Percentiles rank a stretch among this genome's conserved stretches.
These are phyloP conservation scores for Jamesozyma piceae DNA, from an alignment of 805 yeast genomes.

Conservation along the genomic window DNA sequence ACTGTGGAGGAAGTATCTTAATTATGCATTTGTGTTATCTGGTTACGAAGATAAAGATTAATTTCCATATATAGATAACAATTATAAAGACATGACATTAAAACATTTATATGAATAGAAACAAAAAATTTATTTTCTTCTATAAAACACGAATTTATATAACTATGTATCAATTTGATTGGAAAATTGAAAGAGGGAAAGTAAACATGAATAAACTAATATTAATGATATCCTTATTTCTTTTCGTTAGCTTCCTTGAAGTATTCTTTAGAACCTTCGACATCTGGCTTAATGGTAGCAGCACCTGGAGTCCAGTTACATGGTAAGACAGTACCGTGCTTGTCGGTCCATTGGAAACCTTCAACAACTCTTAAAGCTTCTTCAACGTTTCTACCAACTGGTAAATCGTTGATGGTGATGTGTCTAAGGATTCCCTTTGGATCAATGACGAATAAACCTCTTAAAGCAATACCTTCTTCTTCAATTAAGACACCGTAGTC, in stretches of 20 bases:
- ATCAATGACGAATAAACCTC: constrained; percentile 97
- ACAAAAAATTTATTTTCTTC: too few relatives aligned
- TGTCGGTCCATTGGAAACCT: constrained; percentile 99
- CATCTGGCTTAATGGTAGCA: constrained; percentile 81
- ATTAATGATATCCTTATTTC: background rate
- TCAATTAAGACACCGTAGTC: constrained; percentile 96
- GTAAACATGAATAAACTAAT: too few relatives aligned
- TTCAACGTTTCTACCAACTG: constrained; percentile 97
- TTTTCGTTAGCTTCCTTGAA: constrained; percentile 51
- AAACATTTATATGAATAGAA: too few relatives aligned
- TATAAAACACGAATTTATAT: too few relatives aligned
- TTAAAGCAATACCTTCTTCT: constrained; percentile 93
- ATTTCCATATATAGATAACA: background rate
- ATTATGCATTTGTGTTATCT: constrained; percentile 53
- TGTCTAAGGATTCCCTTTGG: constrained; percentile 93
- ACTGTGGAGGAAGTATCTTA: constrained; percentile 49
- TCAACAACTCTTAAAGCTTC: constrained; percentile 95
- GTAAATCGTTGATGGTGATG: constrained; percentile 94
- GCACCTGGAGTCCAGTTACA: constrained; percentile 98
- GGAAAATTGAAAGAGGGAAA: too few relatives aligned
- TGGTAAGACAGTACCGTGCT: constrained; percentile 99
- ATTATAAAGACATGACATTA: too few relatives aligned
- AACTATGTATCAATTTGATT: background rate
- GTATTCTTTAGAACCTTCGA: constrained; percentile 69
- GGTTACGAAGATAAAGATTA: constrained; percentile 57